These are phyloP conservation scores for Fusarium sp. DNA, from an alignment of 2,329 filamentous ascomycete species.

Conservation along the genomic window DNA sequence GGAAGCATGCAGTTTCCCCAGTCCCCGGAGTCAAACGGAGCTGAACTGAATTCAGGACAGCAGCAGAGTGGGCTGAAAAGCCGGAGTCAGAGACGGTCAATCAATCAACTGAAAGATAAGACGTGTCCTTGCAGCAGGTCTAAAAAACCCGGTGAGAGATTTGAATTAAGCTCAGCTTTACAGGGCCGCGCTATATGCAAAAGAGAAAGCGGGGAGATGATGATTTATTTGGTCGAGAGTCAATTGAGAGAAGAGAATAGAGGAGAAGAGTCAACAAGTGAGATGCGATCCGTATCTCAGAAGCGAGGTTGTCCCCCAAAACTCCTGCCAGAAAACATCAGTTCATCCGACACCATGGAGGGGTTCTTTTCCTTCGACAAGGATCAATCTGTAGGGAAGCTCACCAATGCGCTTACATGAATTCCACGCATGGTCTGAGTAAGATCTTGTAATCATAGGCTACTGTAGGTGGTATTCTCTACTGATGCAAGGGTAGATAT, in stretches of 20 bases:
- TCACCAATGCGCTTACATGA: conserved; percentile 34
- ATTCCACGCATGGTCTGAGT: conserved; percentile 40
- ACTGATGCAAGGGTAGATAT: conserved; percentile 4
- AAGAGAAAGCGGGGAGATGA: conserved; percentile 5
- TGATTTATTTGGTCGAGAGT: not conserved
- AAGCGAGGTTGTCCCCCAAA: conserved; percentile 15
- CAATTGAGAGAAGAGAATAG: conserved; percentile 18
- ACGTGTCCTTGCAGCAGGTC: conserved; percentile 21
- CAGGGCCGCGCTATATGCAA: conserved; percentile 18
- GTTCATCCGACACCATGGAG: conserved; percentile 17
- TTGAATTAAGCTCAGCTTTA: conserved; percentile 24
- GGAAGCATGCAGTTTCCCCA: conserved; percentile 24
- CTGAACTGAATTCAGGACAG: conserved; percentile 28
- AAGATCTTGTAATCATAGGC: conserved; percentile 8
- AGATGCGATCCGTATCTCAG: not conserved
- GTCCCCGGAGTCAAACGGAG: conserved; percentile 37
- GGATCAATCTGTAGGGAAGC: not conserved
- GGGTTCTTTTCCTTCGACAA: conserved; percentile 4
- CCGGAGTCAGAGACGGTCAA: not conserved
- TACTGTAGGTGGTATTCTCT: conserved; percentile 12
- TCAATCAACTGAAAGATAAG: not conserved
- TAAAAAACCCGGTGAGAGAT: conserved; percentile 14
- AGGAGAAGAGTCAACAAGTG: conserved; percentile 1
- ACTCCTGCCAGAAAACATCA: conserved; percentile 24
- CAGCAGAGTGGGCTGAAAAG: conserved; percentile 21